Percentiles rank a stretch among this genome's conserved stretches.
phyloP scores from a whole-genome alignment of 805 yeast genomes.

The Candida ulmi region DNA sequence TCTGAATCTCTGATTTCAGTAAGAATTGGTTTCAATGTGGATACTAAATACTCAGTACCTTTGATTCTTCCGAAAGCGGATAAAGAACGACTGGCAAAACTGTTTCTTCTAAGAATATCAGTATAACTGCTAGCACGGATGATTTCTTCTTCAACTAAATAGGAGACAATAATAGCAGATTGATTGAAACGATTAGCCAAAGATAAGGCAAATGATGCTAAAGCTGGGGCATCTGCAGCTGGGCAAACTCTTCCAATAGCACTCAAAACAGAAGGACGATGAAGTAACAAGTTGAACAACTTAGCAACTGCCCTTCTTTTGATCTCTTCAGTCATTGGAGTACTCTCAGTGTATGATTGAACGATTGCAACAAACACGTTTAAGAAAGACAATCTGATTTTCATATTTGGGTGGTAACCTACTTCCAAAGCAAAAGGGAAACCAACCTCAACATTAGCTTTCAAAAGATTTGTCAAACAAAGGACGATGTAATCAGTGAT shows the following conservation, averaged over 20 bases:
- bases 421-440: slow-evolving; percentile 69
- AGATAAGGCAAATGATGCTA: slow-evolving; percentile 59
- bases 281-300: slow-evolving; percentile 27
- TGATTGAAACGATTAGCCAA: slow-evolving; percentile 42
- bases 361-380: slow-evolving; percentile 71
- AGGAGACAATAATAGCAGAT: slow-evolving; percentile 42
- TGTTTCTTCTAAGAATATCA: slow-evolving; percentile 74
- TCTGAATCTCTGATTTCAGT: slow-evolving; percentile 43
- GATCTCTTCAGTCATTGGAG: slow-evolving; percentile 22
- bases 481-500: slow-evolving; percentile 60
- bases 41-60: slow-evolving; percentile 53
- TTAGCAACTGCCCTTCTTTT: slow-evolving; percentile 21
- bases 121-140: slow-evolving; percentile 52
- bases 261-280: slow-evolving; percentile 38
- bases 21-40: slow-evolving; percentile 51
- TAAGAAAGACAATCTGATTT: slow-evolving; percentile 66
- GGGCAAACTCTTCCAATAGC: slow-evolving; percentile 61
- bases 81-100: slow-evolving; percentile 73
- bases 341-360: slow-evolving; percentile 22
- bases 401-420: slow-evolving; percentile 64
- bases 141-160: slow-evolving; percentile 59
- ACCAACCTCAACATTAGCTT: slow-evolving; percentile 73
- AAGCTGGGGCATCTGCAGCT: slow-evolving; percentile 59
- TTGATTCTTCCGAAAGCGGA: slow-evolving; percentile 65
- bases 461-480: slow-evolving; percentile 63